These are phyloP conservation scores for Penicillium sp. DNA, from an alignment of 2,329 filamentous ascomycete genomes.

Conservation along the genomic window DNA sequence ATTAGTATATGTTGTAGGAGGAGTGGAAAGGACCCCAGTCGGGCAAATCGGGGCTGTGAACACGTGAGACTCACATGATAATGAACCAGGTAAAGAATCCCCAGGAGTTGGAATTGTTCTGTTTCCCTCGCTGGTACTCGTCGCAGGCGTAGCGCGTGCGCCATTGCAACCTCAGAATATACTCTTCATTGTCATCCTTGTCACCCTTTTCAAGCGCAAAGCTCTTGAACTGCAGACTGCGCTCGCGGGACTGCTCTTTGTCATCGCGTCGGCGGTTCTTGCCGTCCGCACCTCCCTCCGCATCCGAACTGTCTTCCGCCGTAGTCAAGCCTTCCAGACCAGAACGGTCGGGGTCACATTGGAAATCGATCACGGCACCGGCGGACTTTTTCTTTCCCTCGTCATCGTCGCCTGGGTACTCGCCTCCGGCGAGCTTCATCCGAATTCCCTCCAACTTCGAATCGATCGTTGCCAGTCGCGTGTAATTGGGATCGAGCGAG, in stretches of 20 bases:
- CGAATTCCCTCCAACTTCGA: conserved; percentile 65
- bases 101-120: conserved; percentile 56
- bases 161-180: conserved; percentile 74
- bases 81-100: conserved; percentile 98
- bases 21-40: not conserved
- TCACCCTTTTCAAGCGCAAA: conserved; percentile 48
- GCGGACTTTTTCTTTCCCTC: conserved; percentile 52
- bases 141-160: conserved; percentile 82
- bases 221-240: conserved; percentile 69
- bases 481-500: conserved; percentile 54
- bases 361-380: conserved; percentile 69
- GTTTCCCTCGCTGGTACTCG: conserved; percentile 44
- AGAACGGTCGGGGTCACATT: conserved; percentile 67
- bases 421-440: conserved; percentile 59
- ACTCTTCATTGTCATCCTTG: conserved; percentile 48
- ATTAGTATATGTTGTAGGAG: not conserved
- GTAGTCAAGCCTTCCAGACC: conserved; percentile 57
- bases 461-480: conserved; percentile 62
- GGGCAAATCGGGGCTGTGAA: not conserved
- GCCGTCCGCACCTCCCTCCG: conserved; percentile 10
- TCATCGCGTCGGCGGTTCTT: conserved; percentile 21
- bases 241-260: conserved; percentile 27
- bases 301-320: conserved; percentile 18
- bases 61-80: conserved; percentile 64
- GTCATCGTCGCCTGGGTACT: conserved; percentile 46